These are phyloP conservation scores for Neoarthrinium moseri DNA, from an alignment of 2,329 filamentous ascomycete species.

Conservation along the genomic window DNA sequence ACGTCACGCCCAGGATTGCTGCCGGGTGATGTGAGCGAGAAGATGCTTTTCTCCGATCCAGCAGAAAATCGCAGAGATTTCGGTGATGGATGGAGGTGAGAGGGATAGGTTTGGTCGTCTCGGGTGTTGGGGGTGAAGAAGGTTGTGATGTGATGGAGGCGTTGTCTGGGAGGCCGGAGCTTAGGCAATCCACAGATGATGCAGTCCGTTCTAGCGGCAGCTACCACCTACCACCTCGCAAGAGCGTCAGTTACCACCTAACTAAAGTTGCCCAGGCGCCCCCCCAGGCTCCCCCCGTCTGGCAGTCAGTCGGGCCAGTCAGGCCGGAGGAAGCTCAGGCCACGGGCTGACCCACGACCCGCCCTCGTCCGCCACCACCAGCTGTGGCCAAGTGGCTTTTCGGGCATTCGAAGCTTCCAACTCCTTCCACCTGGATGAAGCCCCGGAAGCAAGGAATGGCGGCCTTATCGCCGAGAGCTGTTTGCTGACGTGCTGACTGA, in stretches of 20 bases:
- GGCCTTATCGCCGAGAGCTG: neutral
- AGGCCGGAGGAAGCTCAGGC: neutral
- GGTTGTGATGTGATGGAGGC: neutral
- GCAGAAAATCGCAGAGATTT: slow-evolving; percentile 4
- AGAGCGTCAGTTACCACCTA: too few species aligned
- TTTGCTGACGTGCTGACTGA: slow-evolving; percentile 4
- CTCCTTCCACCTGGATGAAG: slow-evolving; percentile 1
- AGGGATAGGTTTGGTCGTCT: neutral
- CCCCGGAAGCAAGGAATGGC: neutral
- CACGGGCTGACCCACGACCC: neutral
- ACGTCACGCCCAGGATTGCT: too few species aligned
- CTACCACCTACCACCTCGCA: too few species aligned
- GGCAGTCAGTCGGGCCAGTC: neutral
- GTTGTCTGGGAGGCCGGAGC: neutral
- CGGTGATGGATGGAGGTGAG: slow-evolving; percentile 1
- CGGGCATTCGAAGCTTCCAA: slow-evolving; percentile 6
- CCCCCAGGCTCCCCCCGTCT: too few species aligned
- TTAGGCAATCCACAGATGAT: slow-evolving; percentile 10
- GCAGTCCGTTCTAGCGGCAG: slow-evolving; percentile 2
- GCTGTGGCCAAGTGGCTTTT: slow-evolving; percentile 10
- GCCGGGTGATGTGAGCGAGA: neutral
- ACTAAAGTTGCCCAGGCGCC: too few species aligned
- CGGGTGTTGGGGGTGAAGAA: neutral
- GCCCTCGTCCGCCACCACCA: slow-evolving; percentile 2
- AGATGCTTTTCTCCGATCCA: slow-evolving; percentile 1